Percentiles rank a stretch among this genome's conserved stretches.
Evolutionary conservation across 192 early-diverging fungal species (phyloP).

Genomic region (Chytriomyces confervae): DNA sequence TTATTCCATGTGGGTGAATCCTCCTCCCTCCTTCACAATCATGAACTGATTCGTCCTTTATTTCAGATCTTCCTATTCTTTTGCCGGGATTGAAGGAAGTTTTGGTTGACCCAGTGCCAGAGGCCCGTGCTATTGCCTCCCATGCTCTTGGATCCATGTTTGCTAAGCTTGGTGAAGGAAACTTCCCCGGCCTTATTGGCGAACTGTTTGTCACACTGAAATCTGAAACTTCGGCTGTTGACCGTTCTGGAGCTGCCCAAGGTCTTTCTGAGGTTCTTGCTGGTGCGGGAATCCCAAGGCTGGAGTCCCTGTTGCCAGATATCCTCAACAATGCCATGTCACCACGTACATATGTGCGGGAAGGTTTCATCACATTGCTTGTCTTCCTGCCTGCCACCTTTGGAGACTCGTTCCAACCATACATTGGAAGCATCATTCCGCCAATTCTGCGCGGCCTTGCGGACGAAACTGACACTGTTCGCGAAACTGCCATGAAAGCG

Average conservation of each 20-base stretch:
- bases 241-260: slow-evolving; percentile 96
- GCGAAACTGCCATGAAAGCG: slow-evolving; percentile 89
- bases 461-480: slow-evolving; percentile 93
- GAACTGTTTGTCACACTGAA: slow-evolving; percentile 89
- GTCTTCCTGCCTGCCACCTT: slow-evolving; percentile 96
- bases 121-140: slow-evolving; percentile 92
- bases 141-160: slow-evolving; percentile 93
- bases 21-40: background rate
- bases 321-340: slow-evolving; percentile 81
- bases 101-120: slow-evolving; percentile 93
- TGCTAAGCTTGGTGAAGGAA: slow-evolving; percentile 87
- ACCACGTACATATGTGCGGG: slow-evolving; percentile 78
- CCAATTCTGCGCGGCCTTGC: slow-evolving; percentile 89
- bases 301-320: slow-evolving; percentile 90
- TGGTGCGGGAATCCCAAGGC: slow-evolving; percentile 80
- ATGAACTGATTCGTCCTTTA: background rate
- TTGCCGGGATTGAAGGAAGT: slow-evolving; percentile 91
- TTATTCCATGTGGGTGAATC: slow-evolving; percentile 65
- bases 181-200: slow-evolving; percentile 89
- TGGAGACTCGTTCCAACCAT: slow-evolving; percentile 89
- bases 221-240: slow-evolving; percentile 87
- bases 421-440: slow-evolving; percentile 86
- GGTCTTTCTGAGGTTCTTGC: slow-evolving; percentile 93
- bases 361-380: slow-evolving; percentile 96
- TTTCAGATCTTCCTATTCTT: slow-evolving; percentile 72